Base-by-base conservation (phyloP, 2,329 filamentous ascomycete genomes). In the Colletotrichum phormii region DNA sequence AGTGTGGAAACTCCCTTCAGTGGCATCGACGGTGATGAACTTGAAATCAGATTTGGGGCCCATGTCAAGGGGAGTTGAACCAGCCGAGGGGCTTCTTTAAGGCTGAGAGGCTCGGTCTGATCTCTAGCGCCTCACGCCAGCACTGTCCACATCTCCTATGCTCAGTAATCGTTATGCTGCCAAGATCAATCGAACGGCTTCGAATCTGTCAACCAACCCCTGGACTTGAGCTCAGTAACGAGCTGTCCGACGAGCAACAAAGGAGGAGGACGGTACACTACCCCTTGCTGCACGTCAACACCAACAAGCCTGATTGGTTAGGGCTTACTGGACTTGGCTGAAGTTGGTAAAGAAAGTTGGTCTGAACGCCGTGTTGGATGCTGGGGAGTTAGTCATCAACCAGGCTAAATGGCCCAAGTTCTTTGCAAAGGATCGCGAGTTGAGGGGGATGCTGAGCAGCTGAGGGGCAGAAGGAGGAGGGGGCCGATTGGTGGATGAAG, bases 1-100 rank as follows among this genome's bases (percentile, higher is more conserved):
- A 7, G 70, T 60, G 37, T 57, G 66, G 13, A 71, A 59, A 15
- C 29, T 55, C 3, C 66, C 70, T 6, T 66, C 55, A 5, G 57
- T 55, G 15, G 51, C 51, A 9, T 49, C 70, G 12, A 63, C 66
- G 13, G 70, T 63, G 55, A 75, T 58, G 58, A 75, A 75, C 71
- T 73, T 70, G 63, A 67, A 75, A 22, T 71, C 69, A 26, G 73
- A 49, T 58, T 63, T 62, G 49, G 60, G 26, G 8, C 35, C 37
- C 69, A 68, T 72, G 37, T 42, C 22, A 57, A 29, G 22, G 29
- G 6, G 13, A 42, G 13, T 42, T 26, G 37, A 12, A 29, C 24
- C n/a, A 12, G 59, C 37, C 59, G 12, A 49, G 37, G 24, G 59
- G 24, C 24, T 49, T 9, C 59, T 18, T 2, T 37, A 8, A 24